These are phyloP conservation scores for Oxytropis ochrocephala DNA, from an alignment of 306 rosid species.

Conservation along the genomic window DNA sequence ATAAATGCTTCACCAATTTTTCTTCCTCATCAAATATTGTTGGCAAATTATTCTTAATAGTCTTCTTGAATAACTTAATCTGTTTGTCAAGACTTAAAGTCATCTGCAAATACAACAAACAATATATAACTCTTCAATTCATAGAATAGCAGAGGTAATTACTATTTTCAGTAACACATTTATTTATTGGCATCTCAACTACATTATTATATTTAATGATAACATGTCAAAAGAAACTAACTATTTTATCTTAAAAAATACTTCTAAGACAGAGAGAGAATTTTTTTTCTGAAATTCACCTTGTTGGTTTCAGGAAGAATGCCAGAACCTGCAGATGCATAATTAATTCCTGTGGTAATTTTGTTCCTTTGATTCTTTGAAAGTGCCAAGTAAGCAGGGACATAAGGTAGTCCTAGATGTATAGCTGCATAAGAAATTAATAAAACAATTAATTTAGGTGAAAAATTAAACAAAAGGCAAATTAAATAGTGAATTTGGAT, in stretches of 20 bases:
- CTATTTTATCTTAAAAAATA: no score
- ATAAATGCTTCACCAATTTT: slow-evolving; percentile 17
- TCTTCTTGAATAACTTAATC: background rate
- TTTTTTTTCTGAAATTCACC: slow-evolving; percentile 1
- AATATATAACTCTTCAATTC: background rate
- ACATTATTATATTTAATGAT: no score
- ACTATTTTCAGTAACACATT: no score
- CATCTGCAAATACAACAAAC: background rate
- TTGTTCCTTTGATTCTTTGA: slow-evolving; percentile 16
- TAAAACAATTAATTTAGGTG: background rate
- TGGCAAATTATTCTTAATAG: slow-evolving; percentile 15
- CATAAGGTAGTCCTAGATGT: slow-evolving; percentile 27
- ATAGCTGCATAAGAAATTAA: slow-evolving; percentile 13
- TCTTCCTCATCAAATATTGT: background rate
- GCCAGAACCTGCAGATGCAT: slow-evolving; percentile 33
- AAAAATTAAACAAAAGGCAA: no score
- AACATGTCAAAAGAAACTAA: no score
- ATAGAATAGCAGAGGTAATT: background rate
- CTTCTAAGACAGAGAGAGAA: no score
- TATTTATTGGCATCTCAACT: no score
- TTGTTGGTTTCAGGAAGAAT: slow-evolving; percentile 25
- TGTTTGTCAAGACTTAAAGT: slow-evolving; percentile 20
- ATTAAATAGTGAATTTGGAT: background rate
- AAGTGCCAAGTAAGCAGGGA: slow-evolving; percentile 31
- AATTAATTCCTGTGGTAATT: slow-evolving; percentile 23